These are phyloP conservation scores for Hippophae rhamnoides DNA, from an alignment of 306 rosid species.

Conservation along the genomic window DNA sequence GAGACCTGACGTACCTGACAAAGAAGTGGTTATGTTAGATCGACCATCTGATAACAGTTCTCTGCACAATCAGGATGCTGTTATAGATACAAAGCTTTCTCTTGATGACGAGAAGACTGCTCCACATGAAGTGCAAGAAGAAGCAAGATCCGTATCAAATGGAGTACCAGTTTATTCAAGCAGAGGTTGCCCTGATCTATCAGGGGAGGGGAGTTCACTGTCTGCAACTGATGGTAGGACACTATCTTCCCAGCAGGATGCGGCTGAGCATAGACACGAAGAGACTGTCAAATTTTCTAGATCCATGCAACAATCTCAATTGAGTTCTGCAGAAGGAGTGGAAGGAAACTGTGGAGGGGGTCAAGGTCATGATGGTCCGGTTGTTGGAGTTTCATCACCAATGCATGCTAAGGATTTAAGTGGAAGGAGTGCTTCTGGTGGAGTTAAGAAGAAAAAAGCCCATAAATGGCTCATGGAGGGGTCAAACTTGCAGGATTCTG, in stretches of 20 bases:
- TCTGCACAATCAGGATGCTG: conserved; percentile 19
- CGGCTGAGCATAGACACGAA: conserved; percentile 11
- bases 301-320: conserved; percentile 26
- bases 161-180: conserved; percentile 14
- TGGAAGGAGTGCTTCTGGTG: conserved; percentile 28
- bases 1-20: conserved; percentile 23
- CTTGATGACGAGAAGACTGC: conserved; percentile 33
- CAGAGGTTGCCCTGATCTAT: conserved; percentile 25
- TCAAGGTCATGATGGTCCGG: conserved; percentile 16
- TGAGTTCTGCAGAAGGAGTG: conserved; percentile 14
- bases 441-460: conserved; percentile 45
- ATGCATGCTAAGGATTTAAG: conserved; percentile 18
- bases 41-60: conserved; percentile 28
- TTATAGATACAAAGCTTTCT: conserved; percentile 30
- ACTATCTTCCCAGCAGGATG: conserved; percentile 33
- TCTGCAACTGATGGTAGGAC: conserved; percentile 21
- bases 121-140: conserved; percentile 21
- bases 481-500: conserved; percentile 28
- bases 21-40: conserved; percentile 21
- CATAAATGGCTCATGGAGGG: conserved; percentile 48
- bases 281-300: conserved; percentile 15
- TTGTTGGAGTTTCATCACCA: conserved; percentile 14
- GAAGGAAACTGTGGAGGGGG: conserved; percentile 19
- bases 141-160: conserved; percentile 15
- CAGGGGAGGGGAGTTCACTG: conserved; percentile 24